phyloP scores from a whole-genome alignment of 768 basidiomycete genomes.

The Candolleomyces eurysporus region DNA sequence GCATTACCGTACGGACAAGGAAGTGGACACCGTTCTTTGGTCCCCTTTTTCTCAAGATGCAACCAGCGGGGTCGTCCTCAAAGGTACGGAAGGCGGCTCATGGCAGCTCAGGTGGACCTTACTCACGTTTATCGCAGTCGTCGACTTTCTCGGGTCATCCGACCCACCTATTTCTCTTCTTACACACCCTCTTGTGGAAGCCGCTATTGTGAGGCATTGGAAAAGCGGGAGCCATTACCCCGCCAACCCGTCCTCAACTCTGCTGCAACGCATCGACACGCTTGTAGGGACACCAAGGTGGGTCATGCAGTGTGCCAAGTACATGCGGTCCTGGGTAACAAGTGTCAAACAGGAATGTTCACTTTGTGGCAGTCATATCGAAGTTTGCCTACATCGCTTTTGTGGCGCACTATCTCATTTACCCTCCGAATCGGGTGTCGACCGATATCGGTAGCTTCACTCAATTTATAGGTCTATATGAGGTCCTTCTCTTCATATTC shows the following conservation, averaged over 20 bases:
- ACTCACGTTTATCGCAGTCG: slow-evolving; percentile 28
- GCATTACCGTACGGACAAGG: slow-evolving; percentile 34
- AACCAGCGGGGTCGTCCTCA: slow-evolving; percentile 13
- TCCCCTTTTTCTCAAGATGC: slow-evolving; percentile 35
- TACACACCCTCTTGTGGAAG: slow-evolving; percentile 37
- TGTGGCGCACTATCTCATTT: slow-evolving; percentile 38
- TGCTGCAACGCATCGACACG: neutral
- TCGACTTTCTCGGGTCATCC: slow-evolving; percentile 35
- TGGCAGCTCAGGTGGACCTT: neutral
- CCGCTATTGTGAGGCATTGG: slow-evolving; percentile 42
- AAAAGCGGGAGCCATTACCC: slow-evolving; percentile 21
- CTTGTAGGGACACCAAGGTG: slow-evolving; percentile 12
- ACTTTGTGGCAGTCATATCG: slow-evolving; percentile 41
- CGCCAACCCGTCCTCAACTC: neutral
- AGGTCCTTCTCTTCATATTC: neutral
- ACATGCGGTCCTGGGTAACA: slow-evolving; percentile 36
- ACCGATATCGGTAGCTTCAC: neutral
- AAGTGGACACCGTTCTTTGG: slow-evolving; percentile 53
- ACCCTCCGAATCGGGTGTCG: slow-evolving; percentile 32
- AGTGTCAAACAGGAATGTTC: slow-evolving; percentile 14
- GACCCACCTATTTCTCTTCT: slow-evolving; percentile 37
- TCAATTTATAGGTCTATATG: neutral
- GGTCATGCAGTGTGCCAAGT: slow-evolving; percentile 6
- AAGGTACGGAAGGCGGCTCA: slow-evolving; percentile 26
- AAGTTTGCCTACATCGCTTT: slow-evolving; percentile 39